phyloP scores from a whole-genome alignment of 2,329 filamentous ascomycete genomes.

The Botrytis elliptica region DNA sequence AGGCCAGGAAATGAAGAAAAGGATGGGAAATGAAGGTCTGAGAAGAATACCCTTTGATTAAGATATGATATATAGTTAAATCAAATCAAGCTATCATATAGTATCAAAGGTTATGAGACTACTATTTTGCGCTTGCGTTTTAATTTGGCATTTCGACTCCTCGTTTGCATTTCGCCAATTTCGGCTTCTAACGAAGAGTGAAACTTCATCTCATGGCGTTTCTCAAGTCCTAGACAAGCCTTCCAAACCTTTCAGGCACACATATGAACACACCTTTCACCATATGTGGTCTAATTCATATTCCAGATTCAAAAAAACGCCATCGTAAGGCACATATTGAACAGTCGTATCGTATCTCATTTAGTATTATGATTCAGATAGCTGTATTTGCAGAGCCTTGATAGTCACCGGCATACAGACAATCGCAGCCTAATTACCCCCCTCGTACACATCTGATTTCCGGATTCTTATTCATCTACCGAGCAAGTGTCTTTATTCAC shows the following conservation, averaged over 20 bases:
- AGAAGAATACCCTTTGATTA: constrained; percentile 82
- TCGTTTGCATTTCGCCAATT: neutral
- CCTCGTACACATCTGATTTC: neutral
- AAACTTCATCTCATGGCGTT: neutral
- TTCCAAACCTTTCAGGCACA: neutral
- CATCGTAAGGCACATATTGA: neutral
- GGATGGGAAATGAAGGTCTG: constrained; percentile 57
- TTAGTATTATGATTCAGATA: neutral
- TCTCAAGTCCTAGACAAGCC: neutral
- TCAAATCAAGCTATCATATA: neutral
- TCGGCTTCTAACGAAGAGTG: neutral
- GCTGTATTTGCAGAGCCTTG: neutral
- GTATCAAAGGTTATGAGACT: neutral
- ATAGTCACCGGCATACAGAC: neutral
- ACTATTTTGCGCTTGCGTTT: neutral
- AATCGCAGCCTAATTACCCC: neutral
- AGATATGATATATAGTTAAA: neutral
- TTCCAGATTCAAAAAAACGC: neutral
- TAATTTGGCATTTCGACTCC: neutral
- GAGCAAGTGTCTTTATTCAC: neutral
- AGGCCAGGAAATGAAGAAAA: constrained; percentile 82
- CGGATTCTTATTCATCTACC: neutral
- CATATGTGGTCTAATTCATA: neutral
- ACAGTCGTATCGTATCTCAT: neutral
- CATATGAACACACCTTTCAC: neutral